Base-by-base conservation (phyloP, 805 yeast species). In the Sugiyamaella qingdaonensis region DNA sequence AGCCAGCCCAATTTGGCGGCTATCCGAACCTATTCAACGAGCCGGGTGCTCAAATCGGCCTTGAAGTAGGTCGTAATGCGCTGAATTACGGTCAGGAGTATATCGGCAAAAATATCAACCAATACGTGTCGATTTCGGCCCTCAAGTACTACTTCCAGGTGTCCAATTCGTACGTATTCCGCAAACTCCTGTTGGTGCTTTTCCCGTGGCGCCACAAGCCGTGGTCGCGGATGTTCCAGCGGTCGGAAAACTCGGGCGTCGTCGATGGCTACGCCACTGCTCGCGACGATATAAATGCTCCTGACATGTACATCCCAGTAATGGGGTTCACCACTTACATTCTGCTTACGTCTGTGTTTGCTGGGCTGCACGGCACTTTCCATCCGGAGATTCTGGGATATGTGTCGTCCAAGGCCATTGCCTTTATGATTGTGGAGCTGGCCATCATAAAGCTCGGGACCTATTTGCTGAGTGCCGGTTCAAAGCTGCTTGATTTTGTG, bases 261-360 rank as follows among this genome's bases (percentile, higher is more conserved):
- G 61, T 70, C 18, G 72, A 69, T 33, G 78, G 73, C 18, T 88
- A 77, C 68, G 84, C 88, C 1, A 82, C 88, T 10, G 97, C 99
- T 13, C 71, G 79, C 45, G 88, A 86, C 56, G 99, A 94, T 67
- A 77, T 85, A 54, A 94, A 95, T 64, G 95, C 98, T 0, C 99
- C 99, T 2, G 99, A 94, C 68, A 78, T 94, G 74, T 94, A 94
- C 69, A 88, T 94, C 51, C 99, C 99, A 16, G 71, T 88, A 56
- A 94, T 95, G 97, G 88, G 97, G 1, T 80, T 86, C 62, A 80
- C 89, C 48, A 89, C 98, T 0, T 91, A 91, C 64, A 84, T 92
- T 48, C 73, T 94, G 55, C 76, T 88, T 35, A 83, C 92, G 79
- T 92, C 96, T 1, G 78, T 86, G 19, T 78, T 86, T 58, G 86